Evolutionary conservation across 192 early-diverging fungal genomes (phyloP), one percentile per base, ranked within the genome.

Genomic region (Gamsiella multidivaricata): DNA sequence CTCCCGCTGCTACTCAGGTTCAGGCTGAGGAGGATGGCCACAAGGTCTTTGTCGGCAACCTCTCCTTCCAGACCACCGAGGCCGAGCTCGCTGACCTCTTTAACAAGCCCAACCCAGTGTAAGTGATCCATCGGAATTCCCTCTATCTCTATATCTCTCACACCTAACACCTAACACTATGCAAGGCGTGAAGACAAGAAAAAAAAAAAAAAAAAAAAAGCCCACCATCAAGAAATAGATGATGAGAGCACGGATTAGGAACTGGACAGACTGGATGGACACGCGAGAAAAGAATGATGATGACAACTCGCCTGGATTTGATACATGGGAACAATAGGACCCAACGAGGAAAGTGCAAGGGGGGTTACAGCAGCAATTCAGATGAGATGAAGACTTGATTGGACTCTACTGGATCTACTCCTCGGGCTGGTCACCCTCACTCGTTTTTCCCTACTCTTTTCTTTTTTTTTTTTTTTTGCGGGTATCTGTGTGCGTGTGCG

Each of bases 11-110:
- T 41, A 65, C 70, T 56, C 64, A 76, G 58, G 72, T 61, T 76
- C 50, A 62, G 50, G 53, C 62, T 65, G 79, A 76, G 66, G 81
- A 83, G 61, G 60, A 72, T 61, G 83, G 72, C 54, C 66, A 84
- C 85, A 95, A 97, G 89, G 94, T 95, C 47, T 98, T 97, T 88
- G 94, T 96, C 32, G 95, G 97, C 54, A 98, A 98, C 88, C 86
- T 98, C 60, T 82, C 95, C 26, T 97, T 96, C 87, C 80, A 87
- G 75, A 94, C 94, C 58, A 96, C 87, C 39, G 89, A 96, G 76
- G 89, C 85, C 43, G 86, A 91, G 78, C 88, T 99, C 42, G 80
- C 82, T 53, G 88, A 91, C 34, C 90, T 91, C 79, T 97, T 97
- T 80, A 81, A 79, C 70, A 61, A 80, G 28, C 83, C 88, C 46